These are phyloP conservation scores for Porcisia hertigi DNA, from an alignment of 208 protist genomes.

Conservation along the genomic window DNA sequence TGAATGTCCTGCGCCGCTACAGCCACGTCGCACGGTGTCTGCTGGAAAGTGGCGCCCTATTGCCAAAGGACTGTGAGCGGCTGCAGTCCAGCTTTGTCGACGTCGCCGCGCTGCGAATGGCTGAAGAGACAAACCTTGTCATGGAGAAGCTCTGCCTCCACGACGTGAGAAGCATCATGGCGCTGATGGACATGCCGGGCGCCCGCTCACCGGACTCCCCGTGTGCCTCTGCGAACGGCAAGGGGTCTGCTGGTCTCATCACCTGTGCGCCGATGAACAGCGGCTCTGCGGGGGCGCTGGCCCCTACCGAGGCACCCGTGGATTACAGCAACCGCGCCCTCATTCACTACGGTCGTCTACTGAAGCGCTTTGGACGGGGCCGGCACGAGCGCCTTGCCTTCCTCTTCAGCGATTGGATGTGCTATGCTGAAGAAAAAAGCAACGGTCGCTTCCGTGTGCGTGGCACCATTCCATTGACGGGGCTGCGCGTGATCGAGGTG, in stretches of 20 bases:
- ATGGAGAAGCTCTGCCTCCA: constrained; percentile 60
- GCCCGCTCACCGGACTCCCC: not conserved
- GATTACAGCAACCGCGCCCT: constrained; percentile 42
- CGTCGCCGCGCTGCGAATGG: constrained; percentile 39
- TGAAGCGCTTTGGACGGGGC: constrained; percentile 62
- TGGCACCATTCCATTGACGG: constrained; percentile 61
- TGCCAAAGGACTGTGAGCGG: constrained; percentile 25
- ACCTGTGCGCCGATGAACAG: not conserved
- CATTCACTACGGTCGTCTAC: constrained; percentile 71
- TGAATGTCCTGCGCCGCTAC: constrained; percentile 64
- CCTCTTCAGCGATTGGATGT: constrained; percentile 82
- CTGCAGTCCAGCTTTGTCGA: constrained; percentile 61
- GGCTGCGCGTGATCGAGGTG: constrained; percentile 51
- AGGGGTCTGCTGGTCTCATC: not conserved
- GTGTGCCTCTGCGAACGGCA: not conserved
- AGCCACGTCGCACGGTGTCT: constrained; percentile 74
- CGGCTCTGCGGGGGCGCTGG: constrained; percentile 11
- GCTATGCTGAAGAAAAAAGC: constrained; percentile 80
- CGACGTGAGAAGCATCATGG: constrained; percentile 60
- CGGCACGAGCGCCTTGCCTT: constrained; percentile 79
- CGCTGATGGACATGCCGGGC: constrained; percentile 48
- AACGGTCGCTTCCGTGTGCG: constrained; percentile 64
- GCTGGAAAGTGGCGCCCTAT: constrained; percentile 52
- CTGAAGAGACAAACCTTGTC: constrained; percentile 58
- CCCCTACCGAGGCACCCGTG: constrained; percentile 2